These are phyloP conservation scores for Neostapfia colusana DNA, from an alignment of 176 grass and related monocot genomes.

Conservation along the genomic window DNA sequence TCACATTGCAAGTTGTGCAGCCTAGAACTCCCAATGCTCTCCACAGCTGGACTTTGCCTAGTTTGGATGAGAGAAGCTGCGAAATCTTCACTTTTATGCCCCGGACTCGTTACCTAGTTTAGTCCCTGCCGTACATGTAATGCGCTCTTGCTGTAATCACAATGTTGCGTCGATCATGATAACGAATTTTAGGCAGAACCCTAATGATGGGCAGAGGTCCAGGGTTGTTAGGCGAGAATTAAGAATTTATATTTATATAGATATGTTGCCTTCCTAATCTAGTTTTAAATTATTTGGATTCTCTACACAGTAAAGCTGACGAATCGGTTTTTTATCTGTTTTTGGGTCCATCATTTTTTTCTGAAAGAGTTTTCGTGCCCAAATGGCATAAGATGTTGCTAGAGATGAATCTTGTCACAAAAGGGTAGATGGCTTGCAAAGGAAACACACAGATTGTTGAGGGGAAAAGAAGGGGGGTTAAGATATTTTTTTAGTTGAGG, in stretches of 20 bases:
- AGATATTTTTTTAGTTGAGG: constrained; percentile 28
- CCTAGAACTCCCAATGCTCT: constrained; percentile 11
- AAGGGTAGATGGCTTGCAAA: constrained; percentile 41
- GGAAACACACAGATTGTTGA: constrained; percentile 9
- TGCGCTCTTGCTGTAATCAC: constrained; percentile 47
- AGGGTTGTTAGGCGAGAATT: constrained; percentile 46
- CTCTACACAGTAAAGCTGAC: constrained; percentile 30
- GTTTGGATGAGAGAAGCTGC: constrained; percentile 19
- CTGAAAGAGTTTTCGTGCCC: constrained; percentile 28
- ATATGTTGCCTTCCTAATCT: constrained; percentile 42
- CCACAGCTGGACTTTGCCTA: constrained; percentile 34
- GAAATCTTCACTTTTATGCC: constrained; percentile 28
- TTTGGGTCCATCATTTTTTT: constrained; percentile 12
- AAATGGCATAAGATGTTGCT: constrained; percentile 39
- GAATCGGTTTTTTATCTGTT: not conserved
- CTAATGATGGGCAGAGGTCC: constrained; percentile 44
- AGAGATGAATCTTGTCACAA: constrained; percentile 36
- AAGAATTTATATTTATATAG: constrained; percentile 33
- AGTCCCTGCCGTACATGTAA: constrained; percentile 40
- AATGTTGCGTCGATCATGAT: constrained; percentile 14
- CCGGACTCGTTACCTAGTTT: constrained; percentile 29
- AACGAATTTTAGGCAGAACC: constrained; percentile 55
- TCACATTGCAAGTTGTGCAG: constrained; percentile 28
- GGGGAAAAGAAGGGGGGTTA: not conserved
- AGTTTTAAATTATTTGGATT: constrained; percentile 42